Conservation (phyloP, 805 yeast species). For the Kockiozyma suomiensis region DNA sequence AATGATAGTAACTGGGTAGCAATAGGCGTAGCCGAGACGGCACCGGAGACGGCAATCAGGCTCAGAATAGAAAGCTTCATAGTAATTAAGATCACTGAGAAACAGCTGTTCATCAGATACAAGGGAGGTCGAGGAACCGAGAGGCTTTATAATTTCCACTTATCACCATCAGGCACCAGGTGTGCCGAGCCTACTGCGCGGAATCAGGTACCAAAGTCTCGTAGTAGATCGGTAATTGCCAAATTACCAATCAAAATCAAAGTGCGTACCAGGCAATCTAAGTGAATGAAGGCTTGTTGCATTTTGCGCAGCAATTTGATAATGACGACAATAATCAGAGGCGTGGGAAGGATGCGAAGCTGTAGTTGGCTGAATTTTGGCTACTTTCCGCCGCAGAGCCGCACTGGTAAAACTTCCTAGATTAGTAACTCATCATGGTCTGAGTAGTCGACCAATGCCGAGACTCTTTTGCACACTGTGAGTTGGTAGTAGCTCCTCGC, state of each 20-base stretch:
- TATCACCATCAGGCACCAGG: neutral
- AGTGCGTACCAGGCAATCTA: neutral
- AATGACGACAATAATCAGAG: neutral
- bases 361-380: neutral
- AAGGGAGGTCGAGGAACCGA: neutral
- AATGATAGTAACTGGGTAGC: constrained; percentile 15
- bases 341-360: constrained; percentile 5
- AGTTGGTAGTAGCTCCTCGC: neutral
- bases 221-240: neutral
- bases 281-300: neutral
- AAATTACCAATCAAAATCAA: neutral
- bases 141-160: neutral
- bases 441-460: neutral
- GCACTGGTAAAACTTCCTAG: neutral
- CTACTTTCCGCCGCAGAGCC: neutral
- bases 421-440: neutral
- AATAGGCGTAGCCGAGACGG: constrained; percentile 27
- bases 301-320: neutral
- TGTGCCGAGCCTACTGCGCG: neutral
- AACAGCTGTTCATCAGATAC: neutral
- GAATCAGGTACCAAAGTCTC: neutral
- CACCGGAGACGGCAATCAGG: constrained; percentile 18
- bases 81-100: neutral
- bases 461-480: neutral
- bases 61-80: constrained; percentile 20